Evolutionary conservation across 2,329 filamentous ascomycete genomes (phyloP), one percentile per base, ranked within the genome.

Genomic region (Dactylellina parvicollis): DNA sequence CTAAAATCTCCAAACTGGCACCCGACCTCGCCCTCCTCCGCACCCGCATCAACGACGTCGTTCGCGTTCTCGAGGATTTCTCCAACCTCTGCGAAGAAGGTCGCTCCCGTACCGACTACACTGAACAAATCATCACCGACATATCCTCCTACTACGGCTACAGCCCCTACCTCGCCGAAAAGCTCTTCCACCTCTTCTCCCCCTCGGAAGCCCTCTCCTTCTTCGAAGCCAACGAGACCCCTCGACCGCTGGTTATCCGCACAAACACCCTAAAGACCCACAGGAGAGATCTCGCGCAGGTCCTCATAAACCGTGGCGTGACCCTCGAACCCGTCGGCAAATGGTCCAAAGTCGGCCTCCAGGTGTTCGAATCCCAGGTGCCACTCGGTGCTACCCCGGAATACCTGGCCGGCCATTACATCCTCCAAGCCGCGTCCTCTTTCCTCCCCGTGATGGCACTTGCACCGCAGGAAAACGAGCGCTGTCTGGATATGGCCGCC

Each of bases 381-480:
- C 92, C 92, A 1, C 86, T 97, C 0, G 93, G 93, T 86, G 95
- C 95, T 26, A 99, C 95, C 0, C 95, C 95, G 8, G 95, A 99
- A 82, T 99, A 99, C 81, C 87, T 99, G 10, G 93, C 94, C 14
- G 95, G 95, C 16, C 92, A 99, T 81, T 99, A 99, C 83, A 98
- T 99, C 78, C 86, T 99, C 10, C 95, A 99, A 83, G 95, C 95
- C 0, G 95, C 95, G 0, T 96, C 92, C 4, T 97, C 93, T 16
- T 99, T 99, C 84, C 86, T 99, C 54, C 95, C 95, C 75, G 95
- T 97, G 79, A 98, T 99, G 92, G 94, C 95, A 8, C 86, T 99
- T 10, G 93, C 92, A 4, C 95, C 95, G 0, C 94, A 98, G 82
- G 92, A 96, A 81, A 86, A 92, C 77, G 94, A 99, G 83, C 88